A percentile compares a stretch with the other conserved stretches of the same genome.
Conservation (phyloP, 257 asterid genomes). For the Solanum chaucha region DNA sequence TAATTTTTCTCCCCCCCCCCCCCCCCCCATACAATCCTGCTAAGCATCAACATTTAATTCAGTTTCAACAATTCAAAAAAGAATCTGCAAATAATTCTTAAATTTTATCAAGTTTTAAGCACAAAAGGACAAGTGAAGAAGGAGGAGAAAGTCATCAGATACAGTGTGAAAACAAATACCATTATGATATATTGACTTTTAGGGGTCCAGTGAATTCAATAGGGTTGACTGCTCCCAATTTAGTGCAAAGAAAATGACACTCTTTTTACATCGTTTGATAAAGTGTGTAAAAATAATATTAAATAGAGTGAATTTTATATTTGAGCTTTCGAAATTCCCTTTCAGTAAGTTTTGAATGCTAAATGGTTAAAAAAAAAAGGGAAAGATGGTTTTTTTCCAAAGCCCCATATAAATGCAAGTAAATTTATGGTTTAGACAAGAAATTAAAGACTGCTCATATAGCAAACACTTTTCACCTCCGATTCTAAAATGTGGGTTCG, state of each 20-base stretch:
- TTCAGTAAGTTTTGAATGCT: not conserved
- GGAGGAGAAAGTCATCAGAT: not conserved
- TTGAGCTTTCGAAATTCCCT: not conserved
- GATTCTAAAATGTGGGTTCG: not conserved
- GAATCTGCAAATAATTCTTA: not conserved
- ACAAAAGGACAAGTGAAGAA: not conserved
- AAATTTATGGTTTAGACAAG: not conserved
- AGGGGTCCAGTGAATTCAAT: not conserved
- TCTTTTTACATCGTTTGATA: too few relatives aligned
- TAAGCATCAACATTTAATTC: not conserved
- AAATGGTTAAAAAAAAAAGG: not conserved
- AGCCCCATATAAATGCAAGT: not conserved
- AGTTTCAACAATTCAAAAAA: not conserved
- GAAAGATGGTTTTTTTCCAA: not conserved
- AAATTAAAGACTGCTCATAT: not conserved
- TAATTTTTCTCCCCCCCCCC: too few relatives aligned
- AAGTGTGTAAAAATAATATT: too few relatives aligned
- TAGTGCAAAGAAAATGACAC: not conserved
- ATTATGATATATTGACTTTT: not conserved
- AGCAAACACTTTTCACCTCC: not conserved
- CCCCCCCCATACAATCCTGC: not conserved
- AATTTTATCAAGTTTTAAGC: not conserved
- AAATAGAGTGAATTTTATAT: not conserved
- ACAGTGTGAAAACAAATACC: not conserved
- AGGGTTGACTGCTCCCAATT: not conserved